These are phyloP conservation scores for Ophiostoma australiae DNA, from an alignment of 2,329 filamentous ascomycete genomes.

Conservation along the genomic window DNA sequence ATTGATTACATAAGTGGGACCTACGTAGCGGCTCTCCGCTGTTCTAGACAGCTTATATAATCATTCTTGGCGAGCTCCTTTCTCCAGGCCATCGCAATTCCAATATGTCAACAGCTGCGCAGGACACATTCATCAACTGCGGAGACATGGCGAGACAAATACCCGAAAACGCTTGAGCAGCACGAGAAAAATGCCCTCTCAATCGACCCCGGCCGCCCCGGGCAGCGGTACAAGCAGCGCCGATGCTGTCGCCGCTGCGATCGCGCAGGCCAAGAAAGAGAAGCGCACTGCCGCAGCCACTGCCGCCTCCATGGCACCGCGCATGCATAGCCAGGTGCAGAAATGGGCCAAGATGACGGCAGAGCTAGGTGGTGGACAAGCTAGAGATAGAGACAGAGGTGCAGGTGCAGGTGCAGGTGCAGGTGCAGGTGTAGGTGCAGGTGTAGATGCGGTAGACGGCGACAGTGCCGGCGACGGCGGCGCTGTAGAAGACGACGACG, in stretches of 20 bases:
- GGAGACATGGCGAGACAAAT: not conserved
- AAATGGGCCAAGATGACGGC: conserved; percentile 68
- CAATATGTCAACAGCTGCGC: not conserved
- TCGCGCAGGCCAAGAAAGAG: conserved; percentile 22
- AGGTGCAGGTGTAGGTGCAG: too few species aligned
- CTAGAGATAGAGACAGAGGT: not conserved
- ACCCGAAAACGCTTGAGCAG: not conserved
- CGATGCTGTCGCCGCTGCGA: conserved; percentile 17
- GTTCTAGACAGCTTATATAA: not conserved
- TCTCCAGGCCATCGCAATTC: not conserved
- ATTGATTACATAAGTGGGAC: not conserved
- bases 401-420: too few species aligned
- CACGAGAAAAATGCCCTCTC: conserved; percentile 13
- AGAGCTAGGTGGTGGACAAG: conserved; percentile 42
- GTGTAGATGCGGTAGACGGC: too few species aligned
- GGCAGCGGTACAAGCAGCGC: conserved; percentile 20
- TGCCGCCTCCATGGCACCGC: conserved; percentile 48
- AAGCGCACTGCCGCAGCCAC: conserved; percentile 20
- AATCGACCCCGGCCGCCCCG: not conserved
- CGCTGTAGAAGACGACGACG: conserved; percentile 26
- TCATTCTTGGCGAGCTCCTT: not conserved
- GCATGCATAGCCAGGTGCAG: conserved; percentile 47
- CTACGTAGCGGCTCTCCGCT: too few species aligned
- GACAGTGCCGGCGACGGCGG: conserved; percentile 16
- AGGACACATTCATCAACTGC: not conserved